Evolutionary conservation across 768 basidiomycete genomes (phyloP).

Genomic region (Sistotremastrum suecicum): DNA sequence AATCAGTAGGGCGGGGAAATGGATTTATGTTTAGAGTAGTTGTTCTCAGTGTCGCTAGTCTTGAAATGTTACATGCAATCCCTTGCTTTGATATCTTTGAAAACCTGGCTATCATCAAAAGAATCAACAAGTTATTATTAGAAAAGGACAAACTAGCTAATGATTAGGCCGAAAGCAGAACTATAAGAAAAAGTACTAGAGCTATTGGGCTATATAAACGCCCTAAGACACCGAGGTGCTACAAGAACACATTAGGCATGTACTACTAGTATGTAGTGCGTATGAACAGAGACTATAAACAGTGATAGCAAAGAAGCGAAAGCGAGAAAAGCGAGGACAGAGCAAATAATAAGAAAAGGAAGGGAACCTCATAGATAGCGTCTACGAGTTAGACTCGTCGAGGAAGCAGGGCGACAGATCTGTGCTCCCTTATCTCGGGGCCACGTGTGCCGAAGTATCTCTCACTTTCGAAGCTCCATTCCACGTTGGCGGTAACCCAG

Average conservation of each 20-base stretch:
- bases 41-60: too few species aligned
- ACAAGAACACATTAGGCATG: too few species aligned
- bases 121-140: too few species aligned
- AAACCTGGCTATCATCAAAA: too few species aligned
- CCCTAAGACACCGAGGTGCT: too few species aligned
- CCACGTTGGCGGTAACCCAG: constrained; percentile 51
- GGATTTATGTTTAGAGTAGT: constrained; percentile 3
- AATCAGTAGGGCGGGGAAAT: constrained; percentile 23
- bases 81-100: too few species aligned
- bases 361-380: background rate
- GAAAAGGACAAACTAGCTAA: too few species aligned
- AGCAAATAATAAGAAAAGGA: background rate
- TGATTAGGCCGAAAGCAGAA: too few species aligned
- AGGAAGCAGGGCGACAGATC: constrained; percentile 14
- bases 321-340: background rate
- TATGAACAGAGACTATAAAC: background rate
- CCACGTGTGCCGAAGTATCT: constrained; percentile 51
- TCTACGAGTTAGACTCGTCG: background rate
- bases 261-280: background rate
- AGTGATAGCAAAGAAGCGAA: background rate
- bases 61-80: too few species aligned
- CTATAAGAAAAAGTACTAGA: too few species aligned
- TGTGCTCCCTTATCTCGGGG: constrained; percentile 30
- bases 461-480: constrained; percentile 57
- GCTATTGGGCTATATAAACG: too few species aligned